These are phyloP conservation scores for Starmerella sp. DNA, from an alignment of 805 yeast species.

Conservation along the genomic window DNA sequence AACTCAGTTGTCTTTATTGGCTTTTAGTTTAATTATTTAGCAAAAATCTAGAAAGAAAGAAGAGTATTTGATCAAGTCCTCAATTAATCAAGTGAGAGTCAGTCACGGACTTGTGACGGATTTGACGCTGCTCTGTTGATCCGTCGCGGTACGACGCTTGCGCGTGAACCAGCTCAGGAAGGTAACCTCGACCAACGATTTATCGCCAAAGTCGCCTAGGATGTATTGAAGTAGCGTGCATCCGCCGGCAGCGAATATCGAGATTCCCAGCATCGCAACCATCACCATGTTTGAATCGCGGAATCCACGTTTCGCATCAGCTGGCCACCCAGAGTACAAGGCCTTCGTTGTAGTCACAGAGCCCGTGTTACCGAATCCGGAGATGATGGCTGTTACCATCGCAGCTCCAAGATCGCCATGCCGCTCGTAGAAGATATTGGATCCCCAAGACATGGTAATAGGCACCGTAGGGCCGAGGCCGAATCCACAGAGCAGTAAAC, in stretches of 20 bases:
- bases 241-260: constrained; percentile 43
- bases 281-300: constrained; percentile 73
- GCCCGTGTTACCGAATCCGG: constrained; percentile 81
- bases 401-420: constrained; percentile 83
- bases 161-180: constrained; percentile 18
- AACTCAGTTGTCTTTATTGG: no score
- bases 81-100: no score
- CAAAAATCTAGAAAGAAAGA: background rate
- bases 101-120: background rate
- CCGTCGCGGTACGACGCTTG: background rate
- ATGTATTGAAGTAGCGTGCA: constrained; percentile 28
- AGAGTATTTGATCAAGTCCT: background rate
- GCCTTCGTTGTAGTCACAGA: constrained; percentile 81
- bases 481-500: constrained; percentile 68
- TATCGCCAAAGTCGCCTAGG: constrained; percentile 30
- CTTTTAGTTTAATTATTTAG: no score
- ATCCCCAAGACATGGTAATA: constrained; percentile 70
- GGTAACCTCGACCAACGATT: constrained; percentile 16
- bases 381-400: constrained; percentile 67
- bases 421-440: constrained; percentile 56
- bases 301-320: constrained; percentile 49
- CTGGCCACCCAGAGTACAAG: constrained; percentile 78
- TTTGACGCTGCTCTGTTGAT: background rate
- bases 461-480: constrained; percentile 91
- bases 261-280: constrained; percentile 62